Conservation (phyloP, 129 eudicot species). For the Artemisia annua region DNA sequence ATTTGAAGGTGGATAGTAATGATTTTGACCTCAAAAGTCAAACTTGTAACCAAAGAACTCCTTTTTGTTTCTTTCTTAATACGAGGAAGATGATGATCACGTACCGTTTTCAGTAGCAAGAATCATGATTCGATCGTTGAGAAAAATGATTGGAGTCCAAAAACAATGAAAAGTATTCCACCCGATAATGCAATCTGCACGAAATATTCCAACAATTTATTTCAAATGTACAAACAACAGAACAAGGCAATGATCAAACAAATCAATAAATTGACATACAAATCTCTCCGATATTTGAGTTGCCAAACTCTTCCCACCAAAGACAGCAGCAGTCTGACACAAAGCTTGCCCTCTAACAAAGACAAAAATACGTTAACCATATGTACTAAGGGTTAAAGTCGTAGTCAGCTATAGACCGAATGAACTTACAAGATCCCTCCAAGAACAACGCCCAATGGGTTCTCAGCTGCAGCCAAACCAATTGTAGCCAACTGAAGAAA, state of each 20-base stretch:
- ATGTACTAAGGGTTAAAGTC: not conserved
- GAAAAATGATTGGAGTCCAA: slow-evolving; percentile 73
- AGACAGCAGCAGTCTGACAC: slow-evolving; percentile 81
- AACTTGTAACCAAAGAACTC: not conserved
- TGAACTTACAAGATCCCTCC: slow-evolving; percentile 77
- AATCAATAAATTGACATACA: slow-evolving; percentile 31
- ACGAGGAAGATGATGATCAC: not conserved
- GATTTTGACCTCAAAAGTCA: not conserved
- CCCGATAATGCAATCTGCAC: slow-evolving; percentile 67
- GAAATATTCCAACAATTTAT: slow-evolving; percentile 1
- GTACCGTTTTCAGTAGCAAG: not conserved
- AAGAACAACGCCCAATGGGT: slow-evolving; percentile 85
- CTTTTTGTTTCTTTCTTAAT: not conserved
- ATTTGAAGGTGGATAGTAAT: not conserved
- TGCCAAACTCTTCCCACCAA: slow-evolving; percentile 91
- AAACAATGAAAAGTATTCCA: slow-evolving; percentile 73
- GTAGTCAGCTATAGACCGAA: not conserved
- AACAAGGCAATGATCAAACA: not conserved
- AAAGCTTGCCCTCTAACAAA: slow-evolving; percentile 74
- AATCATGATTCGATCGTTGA: slow-evolving; percentile 43
- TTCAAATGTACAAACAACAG: not conserved
- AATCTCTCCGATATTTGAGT: slow-evolving; percentile 66
- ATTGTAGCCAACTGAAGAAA: slow-evolving; percentile 83
- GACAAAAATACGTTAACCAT: slow-evolving; percentile 16
- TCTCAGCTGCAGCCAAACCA: slow-evolving; percentile 95